Evolutionary conservation across 805 yeast species (phyloP).

Genomic region (Debaryomyces castellii): DNA sequence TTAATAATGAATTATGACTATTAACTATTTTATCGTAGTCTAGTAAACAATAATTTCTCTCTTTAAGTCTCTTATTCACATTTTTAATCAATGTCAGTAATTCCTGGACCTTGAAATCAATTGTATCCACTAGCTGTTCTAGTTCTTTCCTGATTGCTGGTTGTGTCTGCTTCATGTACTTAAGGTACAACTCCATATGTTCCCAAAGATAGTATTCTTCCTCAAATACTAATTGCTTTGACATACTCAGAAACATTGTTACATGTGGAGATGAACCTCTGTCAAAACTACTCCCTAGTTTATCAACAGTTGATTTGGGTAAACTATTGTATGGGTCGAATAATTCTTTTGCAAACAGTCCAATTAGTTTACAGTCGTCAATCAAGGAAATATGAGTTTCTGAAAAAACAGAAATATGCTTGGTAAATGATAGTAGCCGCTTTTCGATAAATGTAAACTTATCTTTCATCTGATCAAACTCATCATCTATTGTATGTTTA

Average conservation of each 20-base stretch:
- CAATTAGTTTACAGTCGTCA: slow-evolving; percentile 11
- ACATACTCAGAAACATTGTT: slow-evolving; percentile 7
- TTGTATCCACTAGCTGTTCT: slow-evolving; percentile 3
- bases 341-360: slow-evolving; percentile 15
- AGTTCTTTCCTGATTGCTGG: slow-evolving; percentile 14
- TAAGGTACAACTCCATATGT: slow-evolving; percentile 15
- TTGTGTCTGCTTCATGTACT: slow-evolving; percentile 12
- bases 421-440: slow-evolving; percentile 13
- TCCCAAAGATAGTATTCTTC: slow-evolving; percentile 19
- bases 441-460: slow-evolving; percentile 16
- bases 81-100: slow-evolving; percentile 15
- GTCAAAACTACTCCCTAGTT: slow-evolving; percentile 4
- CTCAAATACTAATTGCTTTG: slow-evolving; percentile 8
- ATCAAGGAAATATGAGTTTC: slow-evolving; percentile 8
- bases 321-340: slow-evolving; percentile 22
- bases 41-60: slow-evolving; percentile 32
- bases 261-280: slow-evolving; percentile 4
- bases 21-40: slow-evolving; percentile 37
- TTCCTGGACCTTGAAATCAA: slow-evolving; percentile 14
- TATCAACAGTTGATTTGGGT: slow-evolving; percentile 6
- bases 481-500: slow-evolving; percentile 36
- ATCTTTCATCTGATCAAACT: slow-evolving; percentile 28
- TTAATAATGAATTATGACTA: slow-evolving; percentile 22
- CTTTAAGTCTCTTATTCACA: slow-evolving; percentile 25
- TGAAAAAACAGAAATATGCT: slow-evolving; percentile 11